Evolutionary conservation across 2,329 filamentous ascomycete genomes (phyloP), one percentile per base, ranked within the genome.

Genomic region (Hysterium pulicare): DNA sequence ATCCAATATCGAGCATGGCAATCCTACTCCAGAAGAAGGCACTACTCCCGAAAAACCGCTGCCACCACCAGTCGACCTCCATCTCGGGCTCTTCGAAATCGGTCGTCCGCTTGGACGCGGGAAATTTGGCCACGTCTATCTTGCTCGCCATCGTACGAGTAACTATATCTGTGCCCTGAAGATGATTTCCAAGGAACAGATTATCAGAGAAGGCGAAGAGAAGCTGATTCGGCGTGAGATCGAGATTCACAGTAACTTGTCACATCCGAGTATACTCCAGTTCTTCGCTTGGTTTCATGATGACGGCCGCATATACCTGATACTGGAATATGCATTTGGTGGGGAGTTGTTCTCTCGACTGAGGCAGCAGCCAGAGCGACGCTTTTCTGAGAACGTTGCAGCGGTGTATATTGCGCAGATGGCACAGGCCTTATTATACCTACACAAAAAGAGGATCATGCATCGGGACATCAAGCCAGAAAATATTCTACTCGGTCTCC

Each of bases 391-490:
- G 66, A 86, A 81, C 78, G 86, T 86, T 66, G 85, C 86, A 7
- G 86, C 87, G 21, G 81, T 86, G 68, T 91, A 90, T 64, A 81
- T 90, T 49, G 86, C 86, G 7, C 87, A 91, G 69, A 90, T 90
- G 85, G 85, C 86, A 15, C 83, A 83, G 35, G 89, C 89, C 1
- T 71, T 94, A 51, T 82, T 82, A 50, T 95, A 95, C 61, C 77
- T 95, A 41, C 90, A 95, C 72, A 86, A 87, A 64, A 95, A 95
- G 73, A 87, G 95, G 65, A 86, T 95, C 52, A 95, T 95, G 71
- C 90, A 95, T 69, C 81, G 90, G 42, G 90, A 95, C 57, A 94
- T 95, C 71, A 95, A 95, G 72, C 90, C 89, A 3, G 90, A 95
- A 70, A 95, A 95, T 57, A 95, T 95, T 49, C 77, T 95, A n/a